phyloP scores from a whole-genome alignment of 495 filamentous ascomycete genomes.

The Neurospora tetrasperma region DNA sequence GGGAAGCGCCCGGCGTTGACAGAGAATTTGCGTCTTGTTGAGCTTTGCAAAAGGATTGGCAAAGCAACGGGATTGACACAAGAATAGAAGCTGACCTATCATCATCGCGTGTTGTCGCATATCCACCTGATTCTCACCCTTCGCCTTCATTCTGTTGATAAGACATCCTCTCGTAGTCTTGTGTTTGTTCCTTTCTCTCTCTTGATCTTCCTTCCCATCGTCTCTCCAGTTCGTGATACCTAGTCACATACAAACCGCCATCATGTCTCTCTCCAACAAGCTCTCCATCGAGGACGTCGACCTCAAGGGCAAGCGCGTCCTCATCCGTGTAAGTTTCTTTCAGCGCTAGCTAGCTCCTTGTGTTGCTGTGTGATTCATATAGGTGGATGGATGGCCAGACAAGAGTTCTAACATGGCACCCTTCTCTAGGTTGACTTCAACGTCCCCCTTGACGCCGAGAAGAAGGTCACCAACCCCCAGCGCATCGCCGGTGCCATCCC shows the following conservation, averaged over 20 bases:
- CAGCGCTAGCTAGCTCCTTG: neutral
- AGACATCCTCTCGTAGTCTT: neutral
- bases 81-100: neutral
- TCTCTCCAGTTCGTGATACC: neutral
- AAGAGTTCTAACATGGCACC: constrained; percentile 6
- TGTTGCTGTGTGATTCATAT: neutral
- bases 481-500: constrained; percentile 95
- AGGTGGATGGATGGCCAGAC: neutral
- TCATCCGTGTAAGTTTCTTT: constrained; percentile 70
- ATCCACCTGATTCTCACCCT: neutral
- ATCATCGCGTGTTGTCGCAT: neutral
- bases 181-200: neutral
- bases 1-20: neutral
- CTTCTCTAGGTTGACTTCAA: constrained; percentile 90
- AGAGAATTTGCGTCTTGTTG: neutral
- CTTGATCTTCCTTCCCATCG: neutral
- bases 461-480: constrained; percentile 95
- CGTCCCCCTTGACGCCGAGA: constrained; percentile 82
- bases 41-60: neutral
- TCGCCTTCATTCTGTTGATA: neutral
- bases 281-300: constrained; percentile 92
- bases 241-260: constrained; percentile 17
- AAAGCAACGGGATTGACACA: neutral
- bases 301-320: constrained; percentile 93
- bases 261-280: constrained; percentile 98